Conservation (phyloP, 805 yeast species). For the Saccharomycodes ludwigii region DNA sequence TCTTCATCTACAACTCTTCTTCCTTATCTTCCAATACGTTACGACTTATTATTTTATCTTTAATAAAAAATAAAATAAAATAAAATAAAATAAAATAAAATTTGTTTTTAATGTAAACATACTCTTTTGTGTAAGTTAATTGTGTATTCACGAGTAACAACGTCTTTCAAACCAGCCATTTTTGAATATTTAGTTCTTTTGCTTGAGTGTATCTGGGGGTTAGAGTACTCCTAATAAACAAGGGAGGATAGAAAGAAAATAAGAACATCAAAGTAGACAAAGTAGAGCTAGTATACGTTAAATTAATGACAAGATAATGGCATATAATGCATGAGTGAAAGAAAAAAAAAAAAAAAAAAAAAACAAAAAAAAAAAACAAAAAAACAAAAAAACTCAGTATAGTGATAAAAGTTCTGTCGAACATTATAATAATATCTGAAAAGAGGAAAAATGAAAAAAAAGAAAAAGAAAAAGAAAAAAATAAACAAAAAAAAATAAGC, state of each 20-base stretch:
- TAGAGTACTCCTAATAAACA: constrained; percentile 11
- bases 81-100: neutral
- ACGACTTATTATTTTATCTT: too few relatives aligned
- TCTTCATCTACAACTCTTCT: neutral
- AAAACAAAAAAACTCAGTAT: too few relatives aligned
- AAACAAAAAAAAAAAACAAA: neutral
- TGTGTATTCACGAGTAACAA: constrained; percentile 99
- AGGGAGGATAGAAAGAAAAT: constrained; percentile 3
- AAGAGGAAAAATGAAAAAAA: too few relatives aligned
- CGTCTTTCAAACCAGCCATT: constrained; percentile 77
- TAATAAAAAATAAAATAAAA: neutral
- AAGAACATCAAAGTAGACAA: neutral
- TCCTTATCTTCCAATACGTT: neutral
- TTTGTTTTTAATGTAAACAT: constrained; percentile 29
- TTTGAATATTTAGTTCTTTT: constrained; percentile 10
- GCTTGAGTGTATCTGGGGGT: constrained; percentile 3
- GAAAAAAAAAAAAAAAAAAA: neutral
- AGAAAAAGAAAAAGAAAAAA: too few relatives aligned
- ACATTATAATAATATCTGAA: too few relatives aligned
- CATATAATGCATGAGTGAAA: neutral
- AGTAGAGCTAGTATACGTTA: too few relatives aligned
- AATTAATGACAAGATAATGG: too few relatives aligned
- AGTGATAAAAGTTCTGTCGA: too few relatives aligned
- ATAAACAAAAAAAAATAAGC: too few relatives aligned
- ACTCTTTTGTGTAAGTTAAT: constrained; percentile 99